Conservation (phyloP, 768 basidiomycete genomes). For the Boletus coccyginus region DNA sequence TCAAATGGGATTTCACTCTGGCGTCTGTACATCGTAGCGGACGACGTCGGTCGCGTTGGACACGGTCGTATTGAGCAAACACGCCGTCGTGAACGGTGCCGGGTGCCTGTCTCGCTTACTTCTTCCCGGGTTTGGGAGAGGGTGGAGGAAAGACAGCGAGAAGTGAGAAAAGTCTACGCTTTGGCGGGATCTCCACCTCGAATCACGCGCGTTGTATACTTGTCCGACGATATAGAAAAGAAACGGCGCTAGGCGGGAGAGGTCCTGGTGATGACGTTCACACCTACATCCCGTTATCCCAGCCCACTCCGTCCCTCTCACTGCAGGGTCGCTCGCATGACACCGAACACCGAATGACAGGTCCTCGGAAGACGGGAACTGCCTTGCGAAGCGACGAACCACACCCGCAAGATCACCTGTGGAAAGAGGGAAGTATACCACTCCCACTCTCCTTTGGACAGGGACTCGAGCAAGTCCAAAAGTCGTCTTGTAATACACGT, state of each 20-base stretch:
- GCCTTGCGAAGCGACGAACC: too few relatives aligned
- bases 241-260: not conserved
- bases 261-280: too few relatives aligned
- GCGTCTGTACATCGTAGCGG: constrained; percentile 42
- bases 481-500: too few relatives aligned
- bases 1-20: constrained; percentile 34
- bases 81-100: constrained; percentile 35
- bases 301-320: too few relatives aligned
- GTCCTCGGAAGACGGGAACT: not conserved
- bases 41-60: constrained; percentile 37
- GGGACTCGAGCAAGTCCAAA: too few relatives aligned
- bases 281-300: not conserved
- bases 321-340: not conserved
- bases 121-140: not conserved
- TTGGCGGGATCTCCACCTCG: too few relatives aligned
- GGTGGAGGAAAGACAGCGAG: not conserved
- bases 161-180: not conserved
- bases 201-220: not conserved
- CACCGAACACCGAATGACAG: not conserved
- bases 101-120: too few relatives aligned
- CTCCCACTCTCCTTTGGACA: too few relatives aligned
- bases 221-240: not conserved
- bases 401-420: too few relatives aligned
- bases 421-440: too few relatives aligned
- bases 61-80: constrained; percentile 36